phyloP scores from a whole-genome alignment of 192 early-diverging fungal genomes.

The Glomus cerebriforme region DNA sequence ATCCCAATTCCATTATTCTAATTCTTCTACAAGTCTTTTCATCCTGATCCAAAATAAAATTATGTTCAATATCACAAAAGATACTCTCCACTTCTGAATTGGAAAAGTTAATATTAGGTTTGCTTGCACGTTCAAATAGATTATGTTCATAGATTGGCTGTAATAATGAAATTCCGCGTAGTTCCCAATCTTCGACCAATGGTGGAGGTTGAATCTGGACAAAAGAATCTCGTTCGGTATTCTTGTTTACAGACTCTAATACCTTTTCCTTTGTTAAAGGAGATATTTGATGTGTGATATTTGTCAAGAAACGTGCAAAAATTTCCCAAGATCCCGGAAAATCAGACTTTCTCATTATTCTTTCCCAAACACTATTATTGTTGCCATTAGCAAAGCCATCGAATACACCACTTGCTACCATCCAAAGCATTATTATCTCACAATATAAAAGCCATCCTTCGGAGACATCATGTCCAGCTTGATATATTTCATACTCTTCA shows the following conservation, averaged over 20 bases:
- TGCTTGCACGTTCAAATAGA: not conserved
- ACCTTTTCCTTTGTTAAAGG: conserved; percentile 35
- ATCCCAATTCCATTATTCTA: conserved; percentile 38
- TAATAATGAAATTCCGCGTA: conserved; percentile 55
- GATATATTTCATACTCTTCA: conserved; percentile 5
- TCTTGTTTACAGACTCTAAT: not conserved
- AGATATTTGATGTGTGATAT: conserved; percentile 35
- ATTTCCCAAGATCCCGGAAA: conserved; percentile 40
- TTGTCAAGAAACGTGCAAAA: conserved; percentile 41
- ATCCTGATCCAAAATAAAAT: conserved; percentile 11
- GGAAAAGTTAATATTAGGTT: not conserved
- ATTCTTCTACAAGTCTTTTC: not conserved
- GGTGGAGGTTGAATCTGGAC: conserved; percentile 40
- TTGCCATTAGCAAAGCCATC: conserved; percentile 31
- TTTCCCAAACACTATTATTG: conserved; percentile 33
- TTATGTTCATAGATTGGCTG: conserved; percentile 9
- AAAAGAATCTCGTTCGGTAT: not conserved
- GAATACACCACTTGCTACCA: conserved; percentile 44
- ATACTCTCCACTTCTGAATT: not conserved
- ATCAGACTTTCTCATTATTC: conserved; percentile 28
- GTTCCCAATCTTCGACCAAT: conserved; percentile 51
- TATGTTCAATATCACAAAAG: not conserved
- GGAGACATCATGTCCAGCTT: conserved; percentile 14
- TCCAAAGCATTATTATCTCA: conserved; percentile 53
- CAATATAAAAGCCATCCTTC: conserved; percentile 52